These are phyloP conservation scores for Tirmania nivea DNA, from an alignment of 495 filamentous ascomycete species.

Conservation along the genomic window DNA sequence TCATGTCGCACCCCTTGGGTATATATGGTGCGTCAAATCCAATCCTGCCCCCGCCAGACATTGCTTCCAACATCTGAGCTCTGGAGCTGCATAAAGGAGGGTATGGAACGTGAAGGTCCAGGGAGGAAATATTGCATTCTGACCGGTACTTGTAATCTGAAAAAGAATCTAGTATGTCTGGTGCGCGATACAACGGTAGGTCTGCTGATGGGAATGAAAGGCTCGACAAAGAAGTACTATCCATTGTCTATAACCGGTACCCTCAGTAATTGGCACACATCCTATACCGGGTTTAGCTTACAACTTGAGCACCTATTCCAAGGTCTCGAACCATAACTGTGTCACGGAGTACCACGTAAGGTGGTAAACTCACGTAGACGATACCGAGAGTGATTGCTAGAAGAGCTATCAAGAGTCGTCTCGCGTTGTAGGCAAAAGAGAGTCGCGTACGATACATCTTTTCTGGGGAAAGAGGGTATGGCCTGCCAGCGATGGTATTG, in stretches of 20 bases:
- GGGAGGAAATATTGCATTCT: conserved; percentile 28
- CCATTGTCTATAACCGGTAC: too few relatives aligned
- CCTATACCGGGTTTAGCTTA: not conserved
- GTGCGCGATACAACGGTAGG: not conserved
- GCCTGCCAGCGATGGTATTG: too few relatives aligned
- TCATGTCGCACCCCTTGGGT: conserved; percentile 30
- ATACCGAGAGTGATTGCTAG: not conserved
- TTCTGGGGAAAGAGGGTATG: too few relatives aligned
- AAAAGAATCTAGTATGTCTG: not conserved
- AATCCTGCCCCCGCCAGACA: conserved; percentile 30
- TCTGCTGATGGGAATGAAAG: not conserved
- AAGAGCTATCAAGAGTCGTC: too few relatives aligned
- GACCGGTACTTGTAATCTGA: conserved; percentile 22
- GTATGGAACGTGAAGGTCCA: conserved; percentile 28
- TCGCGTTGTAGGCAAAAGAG: too few relatives aligned
- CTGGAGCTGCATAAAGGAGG: conserved; percentile 24
- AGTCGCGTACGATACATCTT: too few relatives aligned
- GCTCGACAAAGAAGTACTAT: not conserved
- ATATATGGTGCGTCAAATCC: conserved; percentile 29
- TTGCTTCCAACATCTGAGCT: conserved; percentile 26
- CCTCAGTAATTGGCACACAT: not conserved
- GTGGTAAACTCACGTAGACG: not conserved
- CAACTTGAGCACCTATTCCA: not conserved
- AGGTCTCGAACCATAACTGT: not conserved
- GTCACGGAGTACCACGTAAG: not conserved